Evolutionary conservation across 306 rosid genomes (phyloP).

Genomic region (Gastrolobium villosum): DNA sequence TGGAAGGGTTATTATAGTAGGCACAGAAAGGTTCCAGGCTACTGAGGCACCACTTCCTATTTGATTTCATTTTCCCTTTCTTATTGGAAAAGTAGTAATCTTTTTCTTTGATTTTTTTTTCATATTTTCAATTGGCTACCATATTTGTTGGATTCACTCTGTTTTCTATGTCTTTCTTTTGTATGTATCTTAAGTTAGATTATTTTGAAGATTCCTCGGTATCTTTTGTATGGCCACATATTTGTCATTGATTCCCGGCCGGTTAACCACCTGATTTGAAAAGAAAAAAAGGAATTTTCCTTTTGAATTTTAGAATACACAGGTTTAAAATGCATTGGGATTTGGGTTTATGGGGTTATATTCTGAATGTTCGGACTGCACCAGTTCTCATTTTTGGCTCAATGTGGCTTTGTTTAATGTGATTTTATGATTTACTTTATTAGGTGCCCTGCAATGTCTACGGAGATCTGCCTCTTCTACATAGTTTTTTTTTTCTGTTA

Average conservation of each 20-base stretch:
- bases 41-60: slow-evolving; percentile 73
- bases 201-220: slow-evolving; percentile 1
- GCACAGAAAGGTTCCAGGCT: slow-evolving; percentile 99
- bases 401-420: slow-evolving; percentile 11
- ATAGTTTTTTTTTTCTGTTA: background rate
- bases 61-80: slow-evolving; percentile 18
- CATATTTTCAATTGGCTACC: slow-evolving; percentile 10
- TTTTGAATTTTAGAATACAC: background rate
- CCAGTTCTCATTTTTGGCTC: slow-evolving; percentile 13
- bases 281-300: background rate
- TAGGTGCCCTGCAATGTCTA: slow-evolving; percentile 7
- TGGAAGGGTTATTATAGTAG: slow-evolving; percentile 99
- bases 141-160: slow-evolving; percentile 23
- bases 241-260: slow-evolving; percentile 42
- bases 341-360: slow-evolving; percentile 43
- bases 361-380: slow-evolving; percentile 38
- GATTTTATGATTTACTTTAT: slow-evolving; percentile 13
- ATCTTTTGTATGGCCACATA: slow-evolving; percentile 25
- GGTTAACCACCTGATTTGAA: slow-evolving; percentile 33
- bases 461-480: slow-evolving; percentile 54
- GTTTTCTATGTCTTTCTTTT: slow-evolving; percentile 17
- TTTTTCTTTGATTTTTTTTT: slow-evolving; percentile 20
- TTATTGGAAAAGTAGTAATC: background rate
- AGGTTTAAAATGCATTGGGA: slow-evolving; percentile 48
- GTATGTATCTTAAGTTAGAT: background rate